Conservation (phyloP, 768 basidiomycete genomes). For the Dacryopinax spathularia region DNA sequence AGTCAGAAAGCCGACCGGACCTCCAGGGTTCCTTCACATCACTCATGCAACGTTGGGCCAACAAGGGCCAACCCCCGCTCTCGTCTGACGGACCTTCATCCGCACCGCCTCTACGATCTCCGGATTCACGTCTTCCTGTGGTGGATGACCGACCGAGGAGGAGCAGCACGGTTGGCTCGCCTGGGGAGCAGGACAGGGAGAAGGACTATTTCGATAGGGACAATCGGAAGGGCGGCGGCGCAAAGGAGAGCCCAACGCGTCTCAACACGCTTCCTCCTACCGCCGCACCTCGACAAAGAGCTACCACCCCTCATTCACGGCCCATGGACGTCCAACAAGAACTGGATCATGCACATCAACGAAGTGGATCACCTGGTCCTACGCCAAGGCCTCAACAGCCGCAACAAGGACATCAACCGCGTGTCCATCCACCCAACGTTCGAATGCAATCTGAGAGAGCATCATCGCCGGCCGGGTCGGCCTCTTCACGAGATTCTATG, state of each 20-base stretch:
- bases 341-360: background rate
- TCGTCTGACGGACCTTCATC: background rate
- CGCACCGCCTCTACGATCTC: background rate
- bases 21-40: background rate
- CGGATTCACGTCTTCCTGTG: background rate
- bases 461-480: background rate
- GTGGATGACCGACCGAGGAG: background rate
- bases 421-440: background rate
- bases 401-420: background rate
- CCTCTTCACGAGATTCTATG: background rate
- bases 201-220: conserved; percentile 5
- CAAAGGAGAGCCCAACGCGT: background rate
- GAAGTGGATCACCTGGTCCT: background rate
- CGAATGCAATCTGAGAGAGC: background rate
- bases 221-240: background rate
- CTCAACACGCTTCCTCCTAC: background rate
- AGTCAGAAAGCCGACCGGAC: background rate
- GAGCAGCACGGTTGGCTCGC: background rate
- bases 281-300: background rate
- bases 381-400: background rate
- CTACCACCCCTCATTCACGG: background rate
- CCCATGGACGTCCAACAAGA: background rate
- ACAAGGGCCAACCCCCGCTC: background rate
- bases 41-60: background rate
- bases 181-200: background rate